Base-by-base conservation (phyloP, 2,329 filamentous ascomycete species). In the Ceratocystis smalleyi region DNA sequence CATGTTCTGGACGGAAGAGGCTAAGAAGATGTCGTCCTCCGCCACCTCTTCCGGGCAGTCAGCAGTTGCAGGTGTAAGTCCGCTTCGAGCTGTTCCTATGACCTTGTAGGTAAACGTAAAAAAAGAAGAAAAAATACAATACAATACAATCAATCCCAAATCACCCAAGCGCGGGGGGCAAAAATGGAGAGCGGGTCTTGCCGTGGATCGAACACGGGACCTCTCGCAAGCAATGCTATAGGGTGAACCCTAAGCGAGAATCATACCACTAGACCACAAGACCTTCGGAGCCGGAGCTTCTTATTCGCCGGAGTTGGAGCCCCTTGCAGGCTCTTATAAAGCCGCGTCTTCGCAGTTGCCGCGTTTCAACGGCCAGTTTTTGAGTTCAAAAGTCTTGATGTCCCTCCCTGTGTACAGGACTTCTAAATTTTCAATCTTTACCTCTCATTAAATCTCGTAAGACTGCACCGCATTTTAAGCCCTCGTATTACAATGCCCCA, bases 191-290 rank as follows among this genome's bases (percentile, higher is more conserved):
- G 3, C 12, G 65, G 65, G 59, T 62, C 64, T 65, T 66, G 62
- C 67, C 68, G 67, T 65, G 67, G 67, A 68, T 69, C 65, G 67
- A 69, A 69, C 68, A 65, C 68, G n/a, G n/a, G n/a, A n/a, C n/a
- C n/a, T n/a, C n/a, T n/a, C n/a, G n/a, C n/a, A n/a, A n/a, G n/a
- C n/a, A 43, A 57, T 54, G 30, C 59, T 72, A 57, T 69, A 72
- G 73, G 74, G 72, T 75, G 68, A 65, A 72, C 81, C 81, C 82
- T 84, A 84, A 84, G 82, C 82, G 81, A 83, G 81, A 83, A 84
- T 83, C 81, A 84, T 84, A 84, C 82, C 82, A 80, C 82, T 83
- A 83, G 81, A 83, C 80, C 80, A 82, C 73, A 75, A 76, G 75
- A 76, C 75, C 76, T 17, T 2, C 1, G 19, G 17, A 60, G 43